phyloP scores from a whole-genome alignment of 2,329 filamentous ascomycete genomes.

The Rhytidhysteron rufulum region DNA sequence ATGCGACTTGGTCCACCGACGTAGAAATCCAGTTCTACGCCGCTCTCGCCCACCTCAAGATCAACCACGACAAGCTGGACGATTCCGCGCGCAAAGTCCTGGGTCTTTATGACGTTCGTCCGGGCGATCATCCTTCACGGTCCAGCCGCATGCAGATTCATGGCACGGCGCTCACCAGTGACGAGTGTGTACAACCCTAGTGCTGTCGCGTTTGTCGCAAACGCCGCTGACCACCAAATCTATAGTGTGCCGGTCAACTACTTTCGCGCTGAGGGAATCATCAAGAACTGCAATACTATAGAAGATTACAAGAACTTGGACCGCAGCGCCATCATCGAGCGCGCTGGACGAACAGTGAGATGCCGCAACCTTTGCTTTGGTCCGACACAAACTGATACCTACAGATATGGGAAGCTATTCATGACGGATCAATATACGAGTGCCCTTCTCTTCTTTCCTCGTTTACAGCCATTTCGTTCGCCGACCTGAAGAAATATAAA shows the following conservation, averaged over 20 bases:
- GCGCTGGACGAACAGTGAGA: slow-evolving; percentile 71
- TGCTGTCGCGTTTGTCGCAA: not conserved
- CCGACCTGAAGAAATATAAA: slow-evolving; percentile 94
- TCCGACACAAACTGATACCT: slow-evolving; percentile 17
- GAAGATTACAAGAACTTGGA: slow-evolving; percentile 88
- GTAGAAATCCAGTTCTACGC: slow-evolving; percentile 95
- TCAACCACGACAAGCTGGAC: slow-evolving; percentile 95
- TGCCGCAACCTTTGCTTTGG: not conserved
- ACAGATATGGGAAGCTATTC: slow-evolving; percentile 97
- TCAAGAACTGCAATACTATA: slow-evolving; percentile 93
- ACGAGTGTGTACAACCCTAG: slow-evolving; percentile 62
- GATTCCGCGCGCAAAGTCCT: slow-evolving; percentile 84
- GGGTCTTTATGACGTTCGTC: slow-evolving; percentile 82
- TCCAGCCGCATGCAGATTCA: slow-evolving; percentile 89
- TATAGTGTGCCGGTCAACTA: slow-evolving; percentile 39
- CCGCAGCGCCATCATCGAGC: slow-evolving; percentile 71
- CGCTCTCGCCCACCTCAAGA: slow-evolving; percentile 85
- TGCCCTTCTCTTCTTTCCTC: slow-evolving; percentile 87
- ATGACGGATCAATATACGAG: slow-evolving; percentile 93
- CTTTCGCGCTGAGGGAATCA: slow-evolving; percentile 85
- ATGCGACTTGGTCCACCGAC: slow-evolving; percentile 87
- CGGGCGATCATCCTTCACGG: slow-evolving; percentile 64
- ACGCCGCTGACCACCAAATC: slow-evolving; percentile 9
- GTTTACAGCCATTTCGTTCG: slow-evolving; percentile 86
- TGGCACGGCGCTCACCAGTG: slow-evolving; percentile 77